Evolutionary conservation across 225 moss, liverwort and hornwort species (phyloP), one percentile per base, ranked within the genome.

Genomic region (Bryum argenteum): DNA sequence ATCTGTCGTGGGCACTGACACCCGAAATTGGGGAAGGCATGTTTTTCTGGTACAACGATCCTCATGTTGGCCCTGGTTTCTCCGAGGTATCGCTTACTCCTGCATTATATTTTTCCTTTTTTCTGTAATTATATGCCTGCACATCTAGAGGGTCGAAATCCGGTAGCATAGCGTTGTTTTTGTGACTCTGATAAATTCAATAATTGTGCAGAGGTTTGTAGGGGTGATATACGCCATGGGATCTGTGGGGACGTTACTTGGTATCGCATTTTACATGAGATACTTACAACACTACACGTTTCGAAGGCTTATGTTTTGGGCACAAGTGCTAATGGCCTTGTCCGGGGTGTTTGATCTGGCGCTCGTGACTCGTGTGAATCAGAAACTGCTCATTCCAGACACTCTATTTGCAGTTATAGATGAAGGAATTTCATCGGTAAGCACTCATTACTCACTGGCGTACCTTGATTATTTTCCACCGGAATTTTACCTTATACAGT

Each of bases 31-130:
- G 85, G 22, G 93, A 96, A 72, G 95, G 91, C 64, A 96, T 84
- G 80, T 96, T 96, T 71, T 96, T 82, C 45, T 96, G 95, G 95
- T 96, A 85, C 76, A 91, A 91, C 54, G 89, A 83, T 75, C 67
- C 58, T 16, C 53, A 64, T 57, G 76, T 76, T 73, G 95, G 93
- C 61, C 93, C 91, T 63, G 91, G 81, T 22, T 93, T 95, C 81
- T 88, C 91, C 23, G 80, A 95, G 91, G 93, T 89, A 80, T 40
- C 63, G 52, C 28, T 63, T 76, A 65, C 54, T 38, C 45, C 8
- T 56, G 6, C 18, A 47, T n/a, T 43, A 22, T 37, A 40, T 13
- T 3, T 44, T 13, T 44, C 14, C 3, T 1, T 44, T 23, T 62
- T 33, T 47, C 33, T 26, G n/a, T n/a, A n/a, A n/a, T n/a, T n/a